A percentile compares a stretch with the other conserved stretches of the same genome.
Evolutionary conservation across 441 rosid species (phyloP).

Genomic region (Gossypium trilobum): DNA sequence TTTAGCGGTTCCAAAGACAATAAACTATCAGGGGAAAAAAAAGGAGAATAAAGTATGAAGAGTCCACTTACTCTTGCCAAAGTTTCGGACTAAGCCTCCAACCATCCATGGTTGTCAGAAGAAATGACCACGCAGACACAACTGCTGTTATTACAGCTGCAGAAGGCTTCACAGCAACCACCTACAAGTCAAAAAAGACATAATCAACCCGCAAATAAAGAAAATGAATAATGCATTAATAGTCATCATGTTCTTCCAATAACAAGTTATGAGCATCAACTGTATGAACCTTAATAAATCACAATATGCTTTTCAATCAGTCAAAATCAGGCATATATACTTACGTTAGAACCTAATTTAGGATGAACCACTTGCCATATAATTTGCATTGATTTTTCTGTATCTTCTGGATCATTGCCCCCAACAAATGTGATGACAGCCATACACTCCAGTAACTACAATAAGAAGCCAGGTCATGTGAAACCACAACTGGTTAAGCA

Average conservation of each 20-base stretch:
- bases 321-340: slow-evolving; percentile 13
- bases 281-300: not conserved
- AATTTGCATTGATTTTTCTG: slow-evolving; percentile 69
- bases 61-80: slow-evolving; percentile 64
- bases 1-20: not conserved
- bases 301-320: not conserved
- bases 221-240: not conserved
- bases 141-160: slow-evolving; percentile 49
- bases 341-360: slow-evolving; percentile 75
- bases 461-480: slow-evolving; percentile 10
- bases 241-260: not conserved
- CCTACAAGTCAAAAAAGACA: slow-evolving; percentile 33
- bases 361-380: slow-evolving; percentile 91
- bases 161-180: slow-evolving; percentile 53
- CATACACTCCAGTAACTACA: slow-evolving; percentile 69
- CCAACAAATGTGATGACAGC: slow-evolving; percentile 77
- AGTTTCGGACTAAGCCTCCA: slow-evolving; percentile 53
- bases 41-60: not conserved
- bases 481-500: not conserved
- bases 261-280: not conserved
- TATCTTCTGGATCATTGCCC: slow-evolving; percentile 54
- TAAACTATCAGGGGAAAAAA: not conserved
- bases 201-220: not conserved
- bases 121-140: slow-evolving; percentile 90
- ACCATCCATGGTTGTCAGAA: slow-evolving; percentile 57